Base-by-base conservation (phyloP, 768 basidiomycete genomes). In the Serendipita sp. region DNA sequence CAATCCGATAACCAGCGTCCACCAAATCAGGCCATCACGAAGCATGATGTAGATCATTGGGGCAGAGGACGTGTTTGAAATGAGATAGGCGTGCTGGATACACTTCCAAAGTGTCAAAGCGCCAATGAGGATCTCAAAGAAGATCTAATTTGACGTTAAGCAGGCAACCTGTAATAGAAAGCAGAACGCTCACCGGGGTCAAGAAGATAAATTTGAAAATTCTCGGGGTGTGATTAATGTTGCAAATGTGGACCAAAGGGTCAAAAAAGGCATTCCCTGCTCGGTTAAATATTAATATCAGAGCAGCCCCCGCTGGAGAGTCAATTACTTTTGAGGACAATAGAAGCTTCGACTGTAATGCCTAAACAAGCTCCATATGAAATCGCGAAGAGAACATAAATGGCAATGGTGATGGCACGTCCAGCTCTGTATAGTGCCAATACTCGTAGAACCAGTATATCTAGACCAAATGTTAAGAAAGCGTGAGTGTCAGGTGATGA, bases 321-420 rank as follows among this genome's bases (percentile, higher is more conserved):
- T 41, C 38, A 51, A 1, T 8, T 35, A 60, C 56, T 35, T 10
- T 37, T 10, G 10, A 60, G 16, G 34, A 60, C 11, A 10, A 32
- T 32, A n/a, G 35, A 11, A 24, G 56, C 56, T 1, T 37, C 35
- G 56, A 60, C n/a, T 4, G 56, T 60, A 28, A 60, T 60, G 8
- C 56, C 56, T 8, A 60, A 60, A 28, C 56, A 60, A 60, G 35
- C 56, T 1, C 56, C 56, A 32, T 60, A 60, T n/a, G 56, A 60
- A n/a, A 38, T 10, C 11, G n/a, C 8, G 56, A 60, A 60, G 8
- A 38, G 10, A 4, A 28, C 35, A 32, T 60, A 60, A 10, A 60
- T 8, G 34, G 34, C 1, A n/a, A 37, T 60, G 10, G 24, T 60
- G 10, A 60, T 10, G 10, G 34, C 10, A 8, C 56, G 56, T 18